These are phyloP conservation scores for Beta macrorhiza DNA, from an alignment of 179 eudicot genomes.

Conservation along the genomic window DNA sequence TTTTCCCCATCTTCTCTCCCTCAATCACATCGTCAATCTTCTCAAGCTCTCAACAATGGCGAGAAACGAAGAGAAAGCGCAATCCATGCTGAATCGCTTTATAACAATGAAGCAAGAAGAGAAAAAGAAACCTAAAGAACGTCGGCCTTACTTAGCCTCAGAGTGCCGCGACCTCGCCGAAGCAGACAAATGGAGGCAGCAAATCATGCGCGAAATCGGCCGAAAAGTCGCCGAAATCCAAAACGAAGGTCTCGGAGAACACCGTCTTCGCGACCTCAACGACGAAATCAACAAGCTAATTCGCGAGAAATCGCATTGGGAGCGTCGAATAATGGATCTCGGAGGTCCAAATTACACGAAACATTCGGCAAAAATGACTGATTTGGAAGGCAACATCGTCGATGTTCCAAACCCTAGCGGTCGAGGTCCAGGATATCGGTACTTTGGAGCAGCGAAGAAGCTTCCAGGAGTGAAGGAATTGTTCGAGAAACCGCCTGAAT, in stretches of 20 bases:
- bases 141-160: constrained; percentile 80
- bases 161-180: constrained; percentile 93
- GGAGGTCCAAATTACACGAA: constrained; percentile 80
- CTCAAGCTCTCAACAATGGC: constrained; percentile 50
- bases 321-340: constrained; percentile 70
- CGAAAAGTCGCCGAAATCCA: constrained; percentile 88
- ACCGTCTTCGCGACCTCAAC: constrained; percentile 78
- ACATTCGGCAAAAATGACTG: constrained; percentile 79
- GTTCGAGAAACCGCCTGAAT: constrained; percentile 92
- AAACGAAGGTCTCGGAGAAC: constrained; percentile 89
- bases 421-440: constrained; percentile 84
- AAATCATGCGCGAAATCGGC: constrained; percentile 86
- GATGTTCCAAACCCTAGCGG: constrained; percentile 96
- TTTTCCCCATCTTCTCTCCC: not conserved
- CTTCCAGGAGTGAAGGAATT: constrained; percentile 82
- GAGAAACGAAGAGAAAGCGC: constrained; percentile 91
- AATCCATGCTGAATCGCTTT: constrained; percentile 91
- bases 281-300: constrained; percentile 84
- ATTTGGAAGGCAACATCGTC: constrained; percentile 85
- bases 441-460: constrained; percentile 96
- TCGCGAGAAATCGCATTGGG: constrained; percentile 85
- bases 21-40: not conserved
- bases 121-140: constrained; percentile 86
- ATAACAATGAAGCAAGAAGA: constrained; percentile 78
- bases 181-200: constrained; percentile 93